phyloP scores from a whole-genome alignment of 805 yeast genomes.

The Kodamaea kaohsiungensis region DNA sequence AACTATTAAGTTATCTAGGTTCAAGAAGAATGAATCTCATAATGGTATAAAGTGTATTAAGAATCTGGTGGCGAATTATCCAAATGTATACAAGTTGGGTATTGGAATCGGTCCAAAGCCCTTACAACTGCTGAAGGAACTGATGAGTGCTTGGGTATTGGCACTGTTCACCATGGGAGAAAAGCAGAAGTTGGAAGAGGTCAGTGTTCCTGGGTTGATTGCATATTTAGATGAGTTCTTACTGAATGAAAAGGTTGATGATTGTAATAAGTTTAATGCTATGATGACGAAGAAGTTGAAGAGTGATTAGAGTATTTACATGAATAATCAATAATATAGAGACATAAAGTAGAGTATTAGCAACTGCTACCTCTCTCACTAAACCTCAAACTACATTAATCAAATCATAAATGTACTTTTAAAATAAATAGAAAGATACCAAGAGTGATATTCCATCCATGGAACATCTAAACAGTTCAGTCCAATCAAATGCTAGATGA shows the following conservation, averaged over 20 bases:
- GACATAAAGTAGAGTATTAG: too few species aligned
- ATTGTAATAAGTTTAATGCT: conserved; percentile 11
- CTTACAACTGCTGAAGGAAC: conserved; percentile 28
- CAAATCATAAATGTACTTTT: background rate
- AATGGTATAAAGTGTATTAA: conserved; percentile 36
- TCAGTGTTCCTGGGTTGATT: background rate
- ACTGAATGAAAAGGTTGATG: conserved; percentile 5
- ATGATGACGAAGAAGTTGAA: conserved; percentile 11
- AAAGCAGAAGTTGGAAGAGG: conserved; percentile 15
- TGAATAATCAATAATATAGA: too few species aligned
- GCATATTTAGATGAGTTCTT: conserved; percentile 9
- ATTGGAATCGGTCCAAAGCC: conserved; percentile 47
- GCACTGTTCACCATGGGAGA: conserved; percentile 31
- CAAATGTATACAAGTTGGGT: conserved; percentile 31
- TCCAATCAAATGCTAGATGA: background rate
- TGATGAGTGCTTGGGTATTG: conserved; percentile 45
- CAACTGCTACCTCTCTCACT: too few species aligned
- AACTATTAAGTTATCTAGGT: conserved; percentile 26
- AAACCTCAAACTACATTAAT: too few species aligned
- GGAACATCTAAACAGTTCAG: background rate
- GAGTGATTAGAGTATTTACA: background rate
- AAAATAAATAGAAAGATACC: too few species aligned
- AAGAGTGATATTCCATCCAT: background rate
- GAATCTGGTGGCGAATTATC: conserved; percentile 7
- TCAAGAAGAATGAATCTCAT: conserved; percentile 41